These are phyloP conservation scores for Lactarius evosmus DNA, from an alignment of 768 basidiomycete species.

Conservation along the genomic window DNA sequence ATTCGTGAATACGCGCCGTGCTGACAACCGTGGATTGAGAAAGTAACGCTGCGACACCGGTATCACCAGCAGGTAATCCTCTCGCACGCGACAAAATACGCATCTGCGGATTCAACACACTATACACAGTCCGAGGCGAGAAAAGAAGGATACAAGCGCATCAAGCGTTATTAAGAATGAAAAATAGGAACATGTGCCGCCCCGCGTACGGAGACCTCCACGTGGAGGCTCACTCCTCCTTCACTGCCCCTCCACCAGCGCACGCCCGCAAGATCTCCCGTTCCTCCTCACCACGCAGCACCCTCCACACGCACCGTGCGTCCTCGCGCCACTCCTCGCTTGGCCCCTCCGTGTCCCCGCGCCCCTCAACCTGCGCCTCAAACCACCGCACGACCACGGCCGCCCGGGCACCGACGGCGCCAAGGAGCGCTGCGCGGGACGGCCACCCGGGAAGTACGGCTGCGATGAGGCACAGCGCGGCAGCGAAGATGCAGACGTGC, in stretches of 20 bases:
- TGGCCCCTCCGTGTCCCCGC: background rate
- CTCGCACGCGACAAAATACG: background rate
- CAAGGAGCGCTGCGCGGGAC: conserved; percentile 3
- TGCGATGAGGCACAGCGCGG: background rate
- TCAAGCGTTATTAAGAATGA: background rate
- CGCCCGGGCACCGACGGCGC: conserved; percentile 5
- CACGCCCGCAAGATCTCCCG: conserved; percentile 12
- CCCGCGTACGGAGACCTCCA: background rate
- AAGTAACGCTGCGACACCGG: too few relatives aligned
- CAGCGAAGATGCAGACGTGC: conserved; percentile 23
- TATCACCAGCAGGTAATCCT: too few relatives aligned
- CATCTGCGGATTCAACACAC: background rate
- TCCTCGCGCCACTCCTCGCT: conserved; percentile 21
- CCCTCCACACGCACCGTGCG: conserved; percentile 23
- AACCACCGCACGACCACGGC: conserved; percentile 15
- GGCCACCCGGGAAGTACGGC: background rate
- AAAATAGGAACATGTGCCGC: background rate
- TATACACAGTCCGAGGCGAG: background rate
- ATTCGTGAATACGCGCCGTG: too few relatives aligned
- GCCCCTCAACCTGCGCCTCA: background rate
- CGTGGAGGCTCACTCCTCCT: conserved; percentile 7
- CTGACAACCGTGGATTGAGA: too few relatives aligned
- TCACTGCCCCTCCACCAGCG: background rate
- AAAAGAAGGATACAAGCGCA: background rate
- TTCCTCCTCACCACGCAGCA: conserved; percentile 24